Base-by-base conservation (phyloP, 2,329 filamentous ascomycete genomes). In the Zymoseptoria crescenta region DNA sequence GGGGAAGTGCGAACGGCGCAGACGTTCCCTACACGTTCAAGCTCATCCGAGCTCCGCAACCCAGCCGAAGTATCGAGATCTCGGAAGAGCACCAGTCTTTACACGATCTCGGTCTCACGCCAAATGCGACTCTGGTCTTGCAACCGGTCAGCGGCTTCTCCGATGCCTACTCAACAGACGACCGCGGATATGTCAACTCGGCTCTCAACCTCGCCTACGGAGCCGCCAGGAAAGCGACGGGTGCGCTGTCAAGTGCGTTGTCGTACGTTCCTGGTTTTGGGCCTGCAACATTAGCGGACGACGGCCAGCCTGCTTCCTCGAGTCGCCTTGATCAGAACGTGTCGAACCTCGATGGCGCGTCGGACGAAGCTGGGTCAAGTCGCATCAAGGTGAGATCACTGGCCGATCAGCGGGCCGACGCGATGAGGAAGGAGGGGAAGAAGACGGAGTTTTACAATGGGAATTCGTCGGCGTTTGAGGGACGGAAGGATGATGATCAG, bases 401-500 rank as follows among this genome's bases (percentile, higher is more conserved):
- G 51, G 74, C 76, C 20, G 78, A 80, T 71, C 76, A 78, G 67
- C 64, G 75, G 49, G 69, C 65, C 16, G 71, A 69, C 56, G 63
- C 53, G 7, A 66, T 64, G 52, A 70, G 65, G 58, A 60, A 58
- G 64, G 70, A 80, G 48, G 76, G 80, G 20, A 77, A 82, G 61
- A 77, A 80, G 48, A 78, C 79, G 51, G 87, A 95, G 69, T 82
- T 95, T 52, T 96, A 96, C 71, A 96, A 96, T 69, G 92, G 92
- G 1, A 96, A 96, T 70, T 89, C 89, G 71, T 89, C 92, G 78
- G 74, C 83, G 76, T 74, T 78, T 65, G 63, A 67, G 56, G 58
- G 73, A 28, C 72, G 74, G 55, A 82, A 81, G 41, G 83, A 86
- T 64, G 80, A 86, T 54, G 80, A 84, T 27, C 79, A 78, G 49